Base-by-base conservation (phyloP, 805 yeast genomes). In the Groenewaldozyma salmanticensis region DNA sequence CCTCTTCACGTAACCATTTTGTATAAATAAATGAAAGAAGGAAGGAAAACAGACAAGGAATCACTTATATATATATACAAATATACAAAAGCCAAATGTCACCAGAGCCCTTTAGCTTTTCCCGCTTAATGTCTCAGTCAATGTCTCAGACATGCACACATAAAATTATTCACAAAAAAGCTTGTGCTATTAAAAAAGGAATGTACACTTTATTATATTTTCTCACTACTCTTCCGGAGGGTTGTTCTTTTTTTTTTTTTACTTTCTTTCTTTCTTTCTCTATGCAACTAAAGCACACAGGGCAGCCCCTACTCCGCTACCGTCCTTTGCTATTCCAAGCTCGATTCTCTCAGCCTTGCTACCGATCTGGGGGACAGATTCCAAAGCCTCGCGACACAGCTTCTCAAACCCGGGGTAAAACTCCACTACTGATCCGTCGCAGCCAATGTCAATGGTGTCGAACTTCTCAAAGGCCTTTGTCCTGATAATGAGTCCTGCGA, bases 221-320 rank as follows among this genome's bases (percentile, higher is more conserved):
- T n/a, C n/a, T n/a, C n/a, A n/a, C n/a, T n/a, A n/a, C n/a, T n/a
- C n/a, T n/a, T n/a, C n/a, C n/a, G n/a, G n/a, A n/a, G n/a, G n/a
- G n/a, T 9, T 33, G 21, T 33, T 16, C 24, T 33, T 17, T 33
- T 16, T 17, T 33, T 6, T 33, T 13, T 7, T 31, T 31, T 31
- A 11, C 15, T 31, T 31, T 31, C n/a, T n/a, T 31, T 31, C 9
- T 31, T 15, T 31, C 17, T 31, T 24, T 24, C 22, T 19, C 27
- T 46, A 42, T 19, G 54, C 54, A n/a, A 60, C 65, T 33, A 67
- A 57, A 5, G 96, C 96, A 66, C 96, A 85, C 46, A 90, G 68
- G 2, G 97, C 97, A 35, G 96, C 97, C 50, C 98, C 98, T 34
- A 88, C 95, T 45, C 96, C 95, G 43, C 94, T 81, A 36, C 97